Conservation (phyloP, 805 yeast species). For the Yamadazyma paraphyllophila region DNA sequence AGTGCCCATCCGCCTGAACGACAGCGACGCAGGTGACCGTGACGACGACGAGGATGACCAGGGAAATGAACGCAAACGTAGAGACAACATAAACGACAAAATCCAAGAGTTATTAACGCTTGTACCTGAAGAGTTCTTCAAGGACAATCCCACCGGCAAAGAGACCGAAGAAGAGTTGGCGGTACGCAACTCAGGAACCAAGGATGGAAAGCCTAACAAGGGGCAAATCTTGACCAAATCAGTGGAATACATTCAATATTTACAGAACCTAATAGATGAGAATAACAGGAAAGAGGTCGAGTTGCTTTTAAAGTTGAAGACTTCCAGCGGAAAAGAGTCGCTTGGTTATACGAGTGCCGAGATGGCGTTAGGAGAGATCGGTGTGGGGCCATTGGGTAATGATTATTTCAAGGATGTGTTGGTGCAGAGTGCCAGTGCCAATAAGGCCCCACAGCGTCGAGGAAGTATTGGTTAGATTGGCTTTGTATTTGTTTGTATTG, state of each 20-base stretch:
- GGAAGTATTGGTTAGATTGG: constrained; percentile 14
- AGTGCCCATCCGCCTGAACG: constrained; percentile 21
- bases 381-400: constrained; percentile 76
- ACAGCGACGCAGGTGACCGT: constrained; percentile 13
- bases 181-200: constrained; percentile 53
- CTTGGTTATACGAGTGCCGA: constrained; percentile 75
- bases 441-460: constrained; percentile 20
- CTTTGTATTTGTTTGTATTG: background rate
- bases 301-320: constrained; percentile 57
- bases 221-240: constrained; percentile 77
- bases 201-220: constrained; percentile 82
- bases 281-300: constrained; percentile 80
- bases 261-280: constrained; percentile 73
- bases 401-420: constrained; percentile 27
- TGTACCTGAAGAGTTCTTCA: constrained; percentile 34
- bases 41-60: constrained; percentile 31
- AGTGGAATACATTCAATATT: constrained; percentile 64
- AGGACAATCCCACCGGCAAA: constrained; percentile 13
- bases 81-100: constrained; percentile 45
- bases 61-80: constrained; percentile 40
- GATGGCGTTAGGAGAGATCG: constrained; percentile 67
- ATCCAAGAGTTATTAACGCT: constrained; percentile 42
- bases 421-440: constrained; percentile 22
- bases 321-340: constrained; percentile 40
- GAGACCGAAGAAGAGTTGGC: constrained; percentile 28